Percentiles rank a stretch among this genome's conserved stretches.
Conservation (phyloP, 2,329 filamentous ascomycete species). For the Xylaria arbuscula region DNA sequence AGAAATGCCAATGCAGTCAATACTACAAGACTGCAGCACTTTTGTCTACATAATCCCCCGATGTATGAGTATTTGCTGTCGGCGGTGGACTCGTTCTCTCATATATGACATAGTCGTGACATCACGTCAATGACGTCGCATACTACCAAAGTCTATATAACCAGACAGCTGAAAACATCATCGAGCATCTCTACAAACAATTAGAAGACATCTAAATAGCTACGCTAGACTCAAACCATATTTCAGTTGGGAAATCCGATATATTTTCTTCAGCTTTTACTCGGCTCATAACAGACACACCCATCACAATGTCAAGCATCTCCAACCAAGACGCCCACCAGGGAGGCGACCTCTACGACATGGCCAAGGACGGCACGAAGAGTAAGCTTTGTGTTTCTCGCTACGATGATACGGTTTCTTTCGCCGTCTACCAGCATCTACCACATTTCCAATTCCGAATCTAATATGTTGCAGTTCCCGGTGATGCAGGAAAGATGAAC, state of each 20-base stretch:
- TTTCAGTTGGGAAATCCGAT: too few relatives aligned
- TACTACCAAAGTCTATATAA: conserved; percentile 1
- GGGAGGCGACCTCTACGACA: conserved; percentile 42
- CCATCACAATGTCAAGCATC: conserved; percentile 38
- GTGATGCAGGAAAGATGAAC: conserved; percentile 44
- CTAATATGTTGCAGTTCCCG: conserved; percentile 35
- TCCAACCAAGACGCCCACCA: conserved; percentile 34
- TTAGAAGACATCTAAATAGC: background rate
- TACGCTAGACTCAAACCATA: too few relatives aligned
- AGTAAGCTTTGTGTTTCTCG: conserved; percentile 27
- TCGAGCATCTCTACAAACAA: background rate
- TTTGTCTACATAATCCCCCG: background rate
- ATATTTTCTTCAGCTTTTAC: too few relatives aligned
- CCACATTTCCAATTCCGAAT: background rate
- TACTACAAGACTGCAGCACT: too few relatives aligned
- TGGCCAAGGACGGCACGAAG: conserved; percentile 44
- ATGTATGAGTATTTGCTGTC: background rate
- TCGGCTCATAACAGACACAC: too few relatives aligned
- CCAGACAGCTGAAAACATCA: background rate
- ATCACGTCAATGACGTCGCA: conserved; percentile 30
- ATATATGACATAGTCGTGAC: conserved; percentile 33
- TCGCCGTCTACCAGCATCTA: background rate
- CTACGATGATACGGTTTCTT: background rate
- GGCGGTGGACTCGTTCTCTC: background rate
- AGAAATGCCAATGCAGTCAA: too few relatives aligned